Percentiles rank a stretch among this genome's conserved stretches.
Evolutionary conservation across 768 basidiomycete genomes (phyloP).

Genomic region (Leccinum disarticulatum): DNA sequence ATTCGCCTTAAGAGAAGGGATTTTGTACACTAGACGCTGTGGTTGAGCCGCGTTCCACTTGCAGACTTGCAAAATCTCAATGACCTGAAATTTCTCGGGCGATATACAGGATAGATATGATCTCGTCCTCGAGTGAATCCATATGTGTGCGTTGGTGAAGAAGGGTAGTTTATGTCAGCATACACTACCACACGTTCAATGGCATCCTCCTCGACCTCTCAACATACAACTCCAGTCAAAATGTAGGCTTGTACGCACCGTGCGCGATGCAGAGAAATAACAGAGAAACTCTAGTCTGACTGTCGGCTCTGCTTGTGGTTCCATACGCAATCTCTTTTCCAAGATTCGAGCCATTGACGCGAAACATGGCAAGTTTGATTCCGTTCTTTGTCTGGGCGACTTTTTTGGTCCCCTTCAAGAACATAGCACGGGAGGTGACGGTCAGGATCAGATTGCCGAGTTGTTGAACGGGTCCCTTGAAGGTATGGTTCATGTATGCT

Average conservation of each 20-base stretch:
- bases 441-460: constrained; percentile 53
- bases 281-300: constrained; percentile 49
- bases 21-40: constrained; percentile 72
- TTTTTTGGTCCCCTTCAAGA: constrained; percentile 69
- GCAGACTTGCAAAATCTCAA: constrained; percentile 20
- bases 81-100: constrained; percentile 88
- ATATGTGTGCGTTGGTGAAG: constrained; percentile 31
- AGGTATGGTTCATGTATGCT: constrained; percentile 41
- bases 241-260: constrained; percentile 24
- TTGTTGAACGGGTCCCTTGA: constrained; percentile 67
- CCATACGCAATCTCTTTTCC: constrained; percentile 68
- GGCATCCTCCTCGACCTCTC: constrained; percentile 22
- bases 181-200: not conserved
- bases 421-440: constrained; percentile 27
- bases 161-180: constrained; percentile 27
- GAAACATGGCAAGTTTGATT: constrained; percentile 92
- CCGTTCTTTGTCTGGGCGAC: constrained; percentile 79
- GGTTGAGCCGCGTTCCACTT: constrained; percentile 15
- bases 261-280: constrained; percentile 2
- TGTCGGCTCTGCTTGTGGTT: constrained; percentile 78
- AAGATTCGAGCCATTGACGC: constrained; percentile 84
- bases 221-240: constrained; percentile 25
- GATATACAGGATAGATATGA: constrained; percentile 87
- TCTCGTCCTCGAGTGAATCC: constrained; percentile 69
- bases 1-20: constrained; percentile 81